phyloP scores from a whole-genome alignment of 805 yeast species.

The Teunomyces pallodes region DNA sequence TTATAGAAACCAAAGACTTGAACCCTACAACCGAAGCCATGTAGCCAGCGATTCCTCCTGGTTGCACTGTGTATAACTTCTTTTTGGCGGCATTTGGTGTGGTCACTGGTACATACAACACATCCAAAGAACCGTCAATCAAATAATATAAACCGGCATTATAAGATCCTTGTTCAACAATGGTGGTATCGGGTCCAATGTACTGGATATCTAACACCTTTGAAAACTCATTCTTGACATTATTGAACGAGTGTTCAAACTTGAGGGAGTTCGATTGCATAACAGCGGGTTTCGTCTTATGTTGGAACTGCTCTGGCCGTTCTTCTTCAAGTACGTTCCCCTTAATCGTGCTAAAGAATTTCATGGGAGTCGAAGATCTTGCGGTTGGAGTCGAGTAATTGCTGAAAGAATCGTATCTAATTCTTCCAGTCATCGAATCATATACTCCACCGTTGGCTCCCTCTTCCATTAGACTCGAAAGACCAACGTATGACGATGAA shows the following conservation, averaged over 20 bases:
- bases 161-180: conserved; percentile 63
- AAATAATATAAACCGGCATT: conserved; percentile 79
- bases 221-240: conserved; percentile 57
- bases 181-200: conserved; percentile 49
- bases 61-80: conserved; percentile 53
- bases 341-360: conserved; percentile 29
- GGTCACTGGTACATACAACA: conserved; percentile 37
- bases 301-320: neutral
- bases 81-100: conserved; percentile 15
- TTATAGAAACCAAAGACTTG: conserved; percentile 70
- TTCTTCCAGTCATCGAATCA: conserved; percentile 17
- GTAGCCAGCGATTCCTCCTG: conserved; percentile 89
- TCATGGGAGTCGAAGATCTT: conserved; percentile 18
- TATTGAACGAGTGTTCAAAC: conserved; percentile 42
- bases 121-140: conserved; percentile 73
- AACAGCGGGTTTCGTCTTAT: neutral
- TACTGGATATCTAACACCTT: conserved; percentile 55
- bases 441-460: conserved; percentile 10
- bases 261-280: neutral
- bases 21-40: conserved; percentile 77
- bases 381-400: conserved; percentile 7
- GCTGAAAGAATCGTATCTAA: conserved; percentile 11
- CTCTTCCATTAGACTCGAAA: conserved; percentile 19
- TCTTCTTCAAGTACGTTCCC: conserved; percentile 14
- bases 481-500: conserved; percentile 30